phyloP scores from a whole-genome alignment of 345 rosid species.

The Populus simonii region DNA sequence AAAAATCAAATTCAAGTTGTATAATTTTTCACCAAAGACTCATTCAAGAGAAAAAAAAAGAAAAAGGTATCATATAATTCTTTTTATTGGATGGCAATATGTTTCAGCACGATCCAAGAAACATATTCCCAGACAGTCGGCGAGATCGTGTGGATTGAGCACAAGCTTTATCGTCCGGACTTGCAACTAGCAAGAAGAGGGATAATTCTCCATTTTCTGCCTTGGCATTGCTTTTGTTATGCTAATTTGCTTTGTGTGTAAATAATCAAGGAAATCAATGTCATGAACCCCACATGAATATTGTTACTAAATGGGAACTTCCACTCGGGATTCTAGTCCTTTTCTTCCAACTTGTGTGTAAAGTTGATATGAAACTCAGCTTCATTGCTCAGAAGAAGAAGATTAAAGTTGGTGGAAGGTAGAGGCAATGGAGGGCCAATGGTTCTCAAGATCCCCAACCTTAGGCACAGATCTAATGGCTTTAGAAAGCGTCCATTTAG shows the following conservation, averaged over 20 bases:
- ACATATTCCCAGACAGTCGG: no score
- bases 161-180: no score
- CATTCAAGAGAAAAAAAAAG: no score
- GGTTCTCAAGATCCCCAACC: constrained; percentile 17
- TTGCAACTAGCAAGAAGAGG: no score
- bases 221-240: not conserved
- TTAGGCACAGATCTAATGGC: constrained; percentile 7
- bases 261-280: not conserved
- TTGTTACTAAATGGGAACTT: not conserved
- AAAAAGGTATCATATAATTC: no score
- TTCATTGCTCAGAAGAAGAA: not conserved
- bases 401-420: not conserved
- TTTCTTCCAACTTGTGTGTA: constrained; percentile 6
- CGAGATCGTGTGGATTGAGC: no score
- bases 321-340: not conserved
- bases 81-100: no score
- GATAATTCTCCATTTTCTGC: not conserved
- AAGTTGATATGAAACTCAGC: constrained; percentile 10
- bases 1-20: no score
- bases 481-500: constrained; percentile 1
- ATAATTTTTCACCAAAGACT: no score
- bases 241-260: not conserved
- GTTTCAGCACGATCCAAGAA: no score
- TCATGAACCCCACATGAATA: constrained; percentile 2
- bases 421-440: not conserved